A percentile compares a stretch with the other conserved stretches of the same genome.
phyloP scores from a whole-genome alignment of 352 stramenopile species.

The Phytopythium helicoides region DNA sequence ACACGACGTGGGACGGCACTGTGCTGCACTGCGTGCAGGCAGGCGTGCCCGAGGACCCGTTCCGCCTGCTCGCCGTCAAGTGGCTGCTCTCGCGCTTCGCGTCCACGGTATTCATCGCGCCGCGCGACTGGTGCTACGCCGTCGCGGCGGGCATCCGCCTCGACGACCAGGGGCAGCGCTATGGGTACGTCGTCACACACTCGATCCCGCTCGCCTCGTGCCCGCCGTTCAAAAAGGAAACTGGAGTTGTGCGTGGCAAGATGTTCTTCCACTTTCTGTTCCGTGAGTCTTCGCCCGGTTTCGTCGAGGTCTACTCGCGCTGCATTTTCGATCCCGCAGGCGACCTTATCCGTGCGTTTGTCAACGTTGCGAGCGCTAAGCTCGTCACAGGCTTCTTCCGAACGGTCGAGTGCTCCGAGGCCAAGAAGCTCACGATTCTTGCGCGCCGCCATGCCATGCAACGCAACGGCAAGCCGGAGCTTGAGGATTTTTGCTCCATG shows the following conservation, averaged over 20 bases:
- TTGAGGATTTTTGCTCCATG: constrained; percentile 17
- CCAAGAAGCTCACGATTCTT: constrained; percentile 52
- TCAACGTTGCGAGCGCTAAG: constrained; percentile 23
- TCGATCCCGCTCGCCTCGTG: constrained; percentile 32
- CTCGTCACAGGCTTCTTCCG: constrained; percentile 40
- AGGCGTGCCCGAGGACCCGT: constrained; percentile 28
- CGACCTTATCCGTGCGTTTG: constrained; percentile 21
- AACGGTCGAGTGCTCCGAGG: constrained; percentile 32
- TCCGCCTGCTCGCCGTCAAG: constrained; percentile 42
- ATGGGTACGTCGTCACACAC: constrained; percentile 48
- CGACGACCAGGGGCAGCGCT: constrained; percentile 23
- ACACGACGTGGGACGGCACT: constrained; percentile 31
- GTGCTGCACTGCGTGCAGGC: constrained; percentile 34
- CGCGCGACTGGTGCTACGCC: constrained; percentile 39
- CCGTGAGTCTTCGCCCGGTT: constrained; percentile 22
- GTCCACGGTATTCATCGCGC: constrained; percentile 18
- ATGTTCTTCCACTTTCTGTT: constrained; percentile 37
- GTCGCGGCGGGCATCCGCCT: constrained; percentile 35
- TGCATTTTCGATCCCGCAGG: constrained; percentile 43
- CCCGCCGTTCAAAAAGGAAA: constrained; percentile 27
- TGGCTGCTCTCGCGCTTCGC: constrained; percentile 33
- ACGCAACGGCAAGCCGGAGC: constrained; percentile 10
- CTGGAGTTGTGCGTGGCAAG: constrained; percentile 24
- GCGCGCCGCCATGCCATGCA: constrained; percentile 13
- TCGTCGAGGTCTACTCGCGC: constrained; percentile 35